Evolutionary conservation across 495 filamentous ascomycete species (phyloP).

Genomic region (Aspergillus wentii): DNA sequence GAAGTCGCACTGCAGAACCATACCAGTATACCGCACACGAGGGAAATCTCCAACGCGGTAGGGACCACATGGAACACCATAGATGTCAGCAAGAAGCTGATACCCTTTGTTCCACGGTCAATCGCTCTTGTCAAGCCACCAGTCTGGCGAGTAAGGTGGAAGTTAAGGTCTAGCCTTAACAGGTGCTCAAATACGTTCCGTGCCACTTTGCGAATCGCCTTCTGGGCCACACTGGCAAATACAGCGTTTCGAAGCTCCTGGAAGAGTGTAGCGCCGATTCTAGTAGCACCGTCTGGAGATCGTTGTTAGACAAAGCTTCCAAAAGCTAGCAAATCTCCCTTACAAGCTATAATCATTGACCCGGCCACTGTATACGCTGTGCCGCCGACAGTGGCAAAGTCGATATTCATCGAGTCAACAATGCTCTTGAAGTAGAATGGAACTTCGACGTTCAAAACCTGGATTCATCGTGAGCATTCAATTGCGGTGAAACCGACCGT

Average conservation of each 20-base stretch:
- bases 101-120: constrained; percentile 94
- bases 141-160: constrained; percentile 90
- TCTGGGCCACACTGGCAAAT: constrained; percentile 95
- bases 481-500: neutral
- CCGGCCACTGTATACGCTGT: constrained; percentile 87
- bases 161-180: constrained; percentile 82
- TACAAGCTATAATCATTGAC: constrained; percentile 84
- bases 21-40: constrained; percentile 89
- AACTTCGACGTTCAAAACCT: constrained; percentile 92
- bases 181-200: constrained; percentile 90
- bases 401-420: constrained; percentile 94
- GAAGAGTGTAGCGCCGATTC: constrained; percentile 81
- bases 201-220: constrained; percentile 88
- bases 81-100: constrained; percentile 91
- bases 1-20: no score
- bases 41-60: constrained; percentile 85
- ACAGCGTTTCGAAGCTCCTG: constrained; percentile 93
- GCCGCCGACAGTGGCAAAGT: constrained; percentile 74
- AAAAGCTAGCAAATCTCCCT: constrained; percentile 11
- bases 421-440: constrained; percentile 99
- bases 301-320: constrained; percentile 4
- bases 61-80: constrained; percentile 99
- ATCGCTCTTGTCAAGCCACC: constrained; percentile 92
- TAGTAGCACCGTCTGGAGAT: constrained; percentile 69
- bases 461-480: constrained; percentile 12